phyloP scores from a whole-genome alignment of 805 yeast genomes.

The Candida loeiensis region DNA sequence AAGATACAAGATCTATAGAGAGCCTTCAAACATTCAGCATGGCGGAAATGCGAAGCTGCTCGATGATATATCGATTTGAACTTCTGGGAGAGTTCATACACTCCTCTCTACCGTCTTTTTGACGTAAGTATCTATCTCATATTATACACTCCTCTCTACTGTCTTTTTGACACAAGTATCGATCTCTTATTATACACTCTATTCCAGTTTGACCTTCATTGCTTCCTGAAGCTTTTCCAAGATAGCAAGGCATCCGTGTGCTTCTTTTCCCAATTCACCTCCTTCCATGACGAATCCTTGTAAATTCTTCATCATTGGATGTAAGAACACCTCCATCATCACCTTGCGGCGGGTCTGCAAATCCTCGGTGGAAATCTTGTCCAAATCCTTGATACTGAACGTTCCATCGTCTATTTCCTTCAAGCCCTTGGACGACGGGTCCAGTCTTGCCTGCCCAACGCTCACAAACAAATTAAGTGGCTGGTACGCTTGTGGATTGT shows the following conservation, averaged over 20 bases:
- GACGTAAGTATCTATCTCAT: background rate
- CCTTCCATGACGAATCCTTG: constrained; percentile 59
- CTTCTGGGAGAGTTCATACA: too few species aligned
- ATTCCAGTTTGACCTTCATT: constrained; percentile 1
- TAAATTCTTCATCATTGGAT: constrained; percentile 49
- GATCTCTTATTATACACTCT: background rate
- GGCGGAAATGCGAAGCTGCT: too few species aligned
- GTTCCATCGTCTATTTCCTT: constrained; percentile 21
- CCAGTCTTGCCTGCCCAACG: constrained; percentile 15
- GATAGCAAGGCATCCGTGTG: constrained; percentile 24
- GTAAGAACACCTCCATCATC: constrained; percentile 49
- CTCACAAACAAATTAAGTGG: constrained; percentile 58
- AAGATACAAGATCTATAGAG: too few species aligned
- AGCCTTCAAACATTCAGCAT: too few species aligned
- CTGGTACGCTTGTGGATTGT: constrained; percentile 59
- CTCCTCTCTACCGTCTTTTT: too few species aligned
- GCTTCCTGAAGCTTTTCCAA: constrained; percentile 10
- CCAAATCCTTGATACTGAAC: constrained; percentile 36
- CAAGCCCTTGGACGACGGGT: constrained; percentile 5
- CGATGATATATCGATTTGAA: too few species aligned
- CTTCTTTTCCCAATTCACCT: constrained; percentile 62
- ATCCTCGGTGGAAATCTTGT: constrained; percentile 57
- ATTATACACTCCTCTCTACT: background rate
- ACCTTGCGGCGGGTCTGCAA: constrained; percentile 50
- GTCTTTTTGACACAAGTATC: background rate